Percentiles rank a stretch among this genome's conserved stretches.
These are phyloP conservation scores for Crataegus laevigata DNA, from an alignment of 306 rosid species.

Conservation along the genomic window DNA sequence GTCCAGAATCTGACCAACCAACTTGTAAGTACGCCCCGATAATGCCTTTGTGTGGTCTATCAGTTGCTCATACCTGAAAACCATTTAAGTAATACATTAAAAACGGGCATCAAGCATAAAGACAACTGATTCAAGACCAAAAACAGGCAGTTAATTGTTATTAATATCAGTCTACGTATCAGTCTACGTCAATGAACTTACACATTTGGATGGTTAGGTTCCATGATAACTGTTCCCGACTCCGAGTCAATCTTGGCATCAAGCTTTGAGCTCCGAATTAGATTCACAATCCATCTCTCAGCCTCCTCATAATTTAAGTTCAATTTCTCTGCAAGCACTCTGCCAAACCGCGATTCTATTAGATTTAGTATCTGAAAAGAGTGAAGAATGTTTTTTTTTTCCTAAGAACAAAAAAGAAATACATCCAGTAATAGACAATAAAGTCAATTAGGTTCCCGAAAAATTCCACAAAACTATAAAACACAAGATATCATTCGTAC, in stretches of 20 bases:
- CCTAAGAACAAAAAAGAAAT: not conserved
- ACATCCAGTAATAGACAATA: not conserved
- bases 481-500: not conserved
- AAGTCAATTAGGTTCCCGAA: not conserved
- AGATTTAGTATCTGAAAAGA: not conserved
- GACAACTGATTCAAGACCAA: not conserved
- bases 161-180: not conserved
- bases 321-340: constrained; percentile 87
- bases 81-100: not conserved
- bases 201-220: constrained; percentile 83
- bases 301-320: constrained; percentile 90
- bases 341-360: constrained; percentile 21
- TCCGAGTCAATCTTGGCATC: constrained; percentile 78
- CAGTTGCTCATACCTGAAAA: constrained; percentile 80
- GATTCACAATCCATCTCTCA: constrained; percentile 90
- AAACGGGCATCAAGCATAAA: not conserved
- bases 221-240: constrained; percentile 69
- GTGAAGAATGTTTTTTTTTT: not conserved
- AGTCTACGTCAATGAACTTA: constrained; percentile 35
- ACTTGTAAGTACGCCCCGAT: constrained; percentile 70
- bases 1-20: constrained; percentile 61
- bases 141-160: not conserved
- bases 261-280: constrained; percentile 77
- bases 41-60: constrained; percentile 79
- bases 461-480: not conserved